Conservation (phyloP, 2,329 filamentous ascomycete species). For the Pochonia chlamydosporia region DNA sequence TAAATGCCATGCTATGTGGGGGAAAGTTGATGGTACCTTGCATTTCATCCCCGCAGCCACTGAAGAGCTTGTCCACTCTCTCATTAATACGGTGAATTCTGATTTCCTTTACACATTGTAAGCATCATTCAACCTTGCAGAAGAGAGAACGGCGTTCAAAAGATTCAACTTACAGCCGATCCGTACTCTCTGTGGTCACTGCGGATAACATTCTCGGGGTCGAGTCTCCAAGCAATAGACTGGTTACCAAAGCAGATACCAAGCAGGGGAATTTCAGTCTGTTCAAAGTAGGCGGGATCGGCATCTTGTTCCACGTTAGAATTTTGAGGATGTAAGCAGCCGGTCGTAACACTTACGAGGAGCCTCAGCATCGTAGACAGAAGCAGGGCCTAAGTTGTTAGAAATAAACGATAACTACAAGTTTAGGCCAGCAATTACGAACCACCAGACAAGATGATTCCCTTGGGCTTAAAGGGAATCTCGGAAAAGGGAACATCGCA, state of each 20-base stretch:
- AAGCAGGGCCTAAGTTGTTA: constrained; percentile 40
- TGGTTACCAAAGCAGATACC: constrained; percentile 56
- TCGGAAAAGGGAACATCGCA: constrained; percentile 78
- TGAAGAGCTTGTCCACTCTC: too few relatives aligned
- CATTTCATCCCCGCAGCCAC: too few relatives aligned
- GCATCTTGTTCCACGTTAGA: constrained; percentile 41
- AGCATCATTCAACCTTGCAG: too few relatives aligned
- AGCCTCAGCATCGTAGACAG: constrained; percentile 73
- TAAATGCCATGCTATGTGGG: too few relatives aligned
- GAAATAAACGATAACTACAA: not conserved
- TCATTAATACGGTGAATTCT: too few relatives aligned
- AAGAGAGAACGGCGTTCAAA: too few relatives aligned
- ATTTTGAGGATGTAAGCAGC: not conserved
- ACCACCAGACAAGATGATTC: constrained; percentile 58
- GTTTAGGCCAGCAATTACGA: constrained; percentile 8
- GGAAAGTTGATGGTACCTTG: too few relatives aligned
- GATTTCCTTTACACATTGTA: too few relatives aligned
- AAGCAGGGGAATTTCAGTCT: constrained; percentile 47
- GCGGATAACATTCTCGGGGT: constrained; percentile 51
- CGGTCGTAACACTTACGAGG: constrained; percentile 37
- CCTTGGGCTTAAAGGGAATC: constrained; percentile 72
- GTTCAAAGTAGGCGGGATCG: constrained; percentile 53
- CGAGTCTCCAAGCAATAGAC: constrained; percentile 61
- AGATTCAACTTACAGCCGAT: too few relatives aligned
- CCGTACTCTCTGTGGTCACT: constrained; percentile 10